These are phyloP conservation scores for Takashimella tepidaria DNA, from an alignment of 1,284 basidiomycete genomes.

Conservation along the genomic window DNA sequence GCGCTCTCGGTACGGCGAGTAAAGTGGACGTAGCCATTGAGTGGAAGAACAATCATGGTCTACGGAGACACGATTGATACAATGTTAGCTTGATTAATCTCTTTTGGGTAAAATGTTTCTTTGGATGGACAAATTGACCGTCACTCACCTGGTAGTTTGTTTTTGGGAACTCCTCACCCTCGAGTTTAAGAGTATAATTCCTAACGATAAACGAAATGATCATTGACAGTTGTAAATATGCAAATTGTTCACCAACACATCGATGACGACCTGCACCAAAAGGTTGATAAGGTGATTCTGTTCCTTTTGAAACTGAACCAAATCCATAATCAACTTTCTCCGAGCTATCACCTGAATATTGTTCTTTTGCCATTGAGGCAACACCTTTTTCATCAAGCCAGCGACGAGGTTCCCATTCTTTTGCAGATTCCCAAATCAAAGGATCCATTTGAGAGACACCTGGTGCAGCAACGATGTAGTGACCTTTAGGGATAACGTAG, in stretches of 20 bases:
- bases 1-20: conserved; percentile 3
- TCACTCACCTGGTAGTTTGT: conserved; percentile 84
- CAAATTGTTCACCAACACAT: conserved; percentile 60
- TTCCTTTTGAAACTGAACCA: conserved; percentile 87
- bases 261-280: conserved; percentile 94
- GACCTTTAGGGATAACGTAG: conserved; percentile 85
- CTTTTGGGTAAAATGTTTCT: too few relatives aligned
- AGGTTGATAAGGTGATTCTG: conserved; percentile 85
- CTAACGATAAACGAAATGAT: conserved; percentile 77
- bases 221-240: conserved; percentile 86
- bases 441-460: conserved; percentile 87
- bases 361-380: conserved; percentile 67
- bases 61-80: conserved; percentile 37
- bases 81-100: not conserved
- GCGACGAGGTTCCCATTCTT: conserved; percentile 70
- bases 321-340: conserved; percentile 96
- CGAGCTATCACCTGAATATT: conserved; percentile 66
- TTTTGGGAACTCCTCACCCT: conserved; percentile 59
- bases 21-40: conserved; percentile 31
- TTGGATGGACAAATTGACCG: too few relatives aligned
- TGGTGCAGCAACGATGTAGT: conserved; percentile 87
- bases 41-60: conserved; percentile 68
- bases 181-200: conserved; percentile 67
- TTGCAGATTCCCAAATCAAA: conserved; percentile 68
- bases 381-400: conserved; percentile 78